Evolutionary conservation across 2,329 filamentous ascomycete genomes (phyloP), one percentile per base, ranked within the genome.

Genomic region (Apiospora saccharicola): DNA sequence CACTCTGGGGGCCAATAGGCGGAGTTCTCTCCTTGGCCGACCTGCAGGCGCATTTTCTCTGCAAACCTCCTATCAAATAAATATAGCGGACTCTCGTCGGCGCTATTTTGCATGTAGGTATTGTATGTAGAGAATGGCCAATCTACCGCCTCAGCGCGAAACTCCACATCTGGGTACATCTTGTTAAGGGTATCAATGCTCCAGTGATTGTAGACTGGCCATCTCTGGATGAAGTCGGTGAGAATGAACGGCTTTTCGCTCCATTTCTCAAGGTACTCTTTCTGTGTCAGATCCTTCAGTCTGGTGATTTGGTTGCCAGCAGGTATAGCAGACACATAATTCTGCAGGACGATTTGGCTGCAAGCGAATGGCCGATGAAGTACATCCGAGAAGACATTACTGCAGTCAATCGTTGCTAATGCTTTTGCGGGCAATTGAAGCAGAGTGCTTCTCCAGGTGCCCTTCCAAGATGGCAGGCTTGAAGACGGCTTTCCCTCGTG

Each of bases 141-240:
- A 83, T 98, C 94, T 6, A 98, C 95, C 0, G 95, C 93, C 86
- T 98, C 96, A 13, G 96, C 96, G 53, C 94, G 90, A 82, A 98
- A 98, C 69, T 89, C 87, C 3, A 92, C 87, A 69, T 91, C 83
- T 0, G 87, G 85, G 80, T 95, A 94, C 73, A 86, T 85, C n/a
- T 85, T 78, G 0, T 92, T 84, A 0, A 98, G 86, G 13, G 83
- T 83, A n/a, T 92, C 87, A 14, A 93, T 87, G 3, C 89, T 91
- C 96, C 96, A 98, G 41, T 88, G 85, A 49, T 87, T 86, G 81
- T 89, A 95, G 0, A 92, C 91, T 1, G 94, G 93, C 96, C 96
- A 98, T 74, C 89, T 81, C 78, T 91, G 93, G 73, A 98, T 93
- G 22, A 93, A 94, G 16, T 90, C 85, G 8, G 95, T 97, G 70